Evolutionary conservation across 805 yeast species (phyloP), one percentile per base, ranked within the genome.

Genomic region (Wickerhamomyces canadensis): DNA sequence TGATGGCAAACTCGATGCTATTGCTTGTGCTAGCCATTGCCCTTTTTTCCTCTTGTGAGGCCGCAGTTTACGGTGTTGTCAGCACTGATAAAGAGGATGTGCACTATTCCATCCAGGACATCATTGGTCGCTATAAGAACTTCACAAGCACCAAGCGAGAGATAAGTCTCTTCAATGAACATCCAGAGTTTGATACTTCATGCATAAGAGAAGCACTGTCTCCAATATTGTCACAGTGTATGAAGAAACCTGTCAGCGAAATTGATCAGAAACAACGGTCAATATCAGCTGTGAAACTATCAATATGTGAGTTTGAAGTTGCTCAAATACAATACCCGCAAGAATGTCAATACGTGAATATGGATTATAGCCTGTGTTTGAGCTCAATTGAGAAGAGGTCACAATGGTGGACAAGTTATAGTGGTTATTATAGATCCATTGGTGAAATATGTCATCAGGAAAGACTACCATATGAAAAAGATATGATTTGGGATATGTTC

Each of bases 331-430:
- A 46, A 1, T 62, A 59, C 32, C 58, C 59, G 1, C 13, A 4
- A 0, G 55, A 51, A 27, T 54, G 59, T 19, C 68, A 12, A 13
- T 13, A 15, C 5, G n/a, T 6, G 5, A 14, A 27, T 10, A 6
- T 49, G 5, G 45, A 57, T 25, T 45, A 55, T 32, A 54, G 55
- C 16, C 43, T 40, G 1, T 77, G 82, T 42, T 58, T 76, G 22
- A 35, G 44, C 4, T 56, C 61, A 3, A 43, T 75, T 27, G 73
- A 74, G 37, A 48, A 48, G 17, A 58, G 64, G 3, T 64, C 76
- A 0, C 83, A 80, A 46, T 76, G 80, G 70, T 82, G 91, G 91
- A 80, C 88, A 0, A 76, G 81, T 0, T 81, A 72, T 50, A 78
- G 78, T 43, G 86, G 86, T 0, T 73, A 80, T 48, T 80, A 74